Evolutionary conservation across 768 basidiomycete genomes (phyloP).

Genomic region (Boletus insuetus): DNA sequence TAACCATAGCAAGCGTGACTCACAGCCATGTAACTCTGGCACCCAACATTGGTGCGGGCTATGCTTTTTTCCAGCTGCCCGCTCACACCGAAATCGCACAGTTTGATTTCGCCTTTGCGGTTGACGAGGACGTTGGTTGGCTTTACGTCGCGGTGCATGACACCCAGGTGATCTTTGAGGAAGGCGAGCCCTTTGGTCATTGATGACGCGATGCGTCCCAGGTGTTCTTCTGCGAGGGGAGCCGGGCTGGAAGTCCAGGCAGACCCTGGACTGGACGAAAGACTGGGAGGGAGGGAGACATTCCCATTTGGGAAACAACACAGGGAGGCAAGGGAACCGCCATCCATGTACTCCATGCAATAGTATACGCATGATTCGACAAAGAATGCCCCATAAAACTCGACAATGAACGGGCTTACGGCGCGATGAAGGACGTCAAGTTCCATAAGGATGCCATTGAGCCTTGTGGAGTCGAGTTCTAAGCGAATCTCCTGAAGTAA

Average conservation of each 20-base stretch:
- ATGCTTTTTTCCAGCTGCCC: conserved; percentile 95
- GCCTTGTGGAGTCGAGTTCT: conserved; percentile 89
- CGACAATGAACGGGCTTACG: conserved; percentile 87
- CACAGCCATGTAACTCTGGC: conserved; percentile 98
- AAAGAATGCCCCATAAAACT: conserved; percentile 99
- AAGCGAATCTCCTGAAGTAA: conserved; percentile 86
- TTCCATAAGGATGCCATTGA: conserved; percentile 98
- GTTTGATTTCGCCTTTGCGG: conserved; percentile 82
- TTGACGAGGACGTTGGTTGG: conserved; percentile 94
- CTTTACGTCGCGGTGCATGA: conserved; percentile 84
- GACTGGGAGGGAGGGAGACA: conserved; percentile 33
- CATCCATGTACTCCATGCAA: conserved; percentile 99
- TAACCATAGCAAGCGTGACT: conserved; percentile 29
- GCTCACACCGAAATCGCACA: conserved; percentile 99
- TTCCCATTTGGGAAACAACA: conserved; percentile 47
- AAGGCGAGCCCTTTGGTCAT: conserved; percentile 93
- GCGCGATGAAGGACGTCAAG: conserved; percentile 97
- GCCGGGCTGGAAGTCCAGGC: conserved; percentile 35
- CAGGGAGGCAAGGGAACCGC: conserved; percentile 85
- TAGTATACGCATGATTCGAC: conserved; percentile 99
- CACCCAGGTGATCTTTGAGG: conserved; percentile 91
- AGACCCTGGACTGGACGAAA: conserved; percentile 32
- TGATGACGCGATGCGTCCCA: conserved; percentile 74
- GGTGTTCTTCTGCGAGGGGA: conserved; percentile 67
- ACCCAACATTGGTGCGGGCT: conserved; percentile 98